Base-by-base conservation (phyloP, 2,329 filamentous ascomycete genomes). In the Aspergillus sp. region DNA sequence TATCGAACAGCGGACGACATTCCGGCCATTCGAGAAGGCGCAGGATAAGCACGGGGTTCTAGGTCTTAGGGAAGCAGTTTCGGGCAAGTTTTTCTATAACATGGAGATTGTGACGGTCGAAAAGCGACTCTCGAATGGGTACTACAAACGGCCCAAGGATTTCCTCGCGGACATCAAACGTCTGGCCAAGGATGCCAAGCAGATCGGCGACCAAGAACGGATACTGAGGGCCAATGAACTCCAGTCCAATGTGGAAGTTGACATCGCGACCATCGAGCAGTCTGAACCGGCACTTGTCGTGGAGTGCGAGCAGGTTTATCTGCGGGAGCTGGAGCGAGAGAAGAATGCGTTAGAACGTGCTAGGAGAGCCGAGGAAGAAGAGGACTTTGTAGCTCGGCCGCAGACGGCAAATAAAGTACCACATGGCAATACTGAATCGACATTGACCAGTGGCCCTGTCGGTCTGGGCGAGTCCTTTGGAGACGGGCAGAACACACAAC, bases 101-200 rank as follows among this genome's bases (percentile, higher is more conserved):
- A 74, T 98, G 41, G 90, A 97, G 61, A 86, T 91, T 7, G 85
- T 85, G 3, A 91, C 86, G 1, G 96, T 98, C 45, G 93, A 98
- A 70, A 89, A 95, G 64, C 83, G 93, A n/a, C 74, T 98, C 32
- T 94, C 89, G 4, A 97, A 98, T 64, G 93, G 93, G 4, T 98
- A 88, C 68, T 98, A 98, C 68, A 88, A 89, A 57, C 82, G 90
- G 7, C 88, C 90, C 0, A 84, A 84, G 57, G 91, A 96, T 63
- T 98, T 96, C 62, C 70, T 94, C 43, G 82, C 83, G 36, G 93
- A 98, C 63, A 87, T 97, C 58, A 87, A 85, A 63, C 80, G 83
- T 33, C 73, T 98, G 4, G 84, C 85, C 26, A 91, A 88, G 63
- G 93, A 98, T 68, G 83, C 90, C 7, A 86, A 83, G 62, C 83